Percentiles rank a stretch among this genome's conserved stretches.
Conservation (phyloP, 1,139 yeast species). For the Magnusiomyces suaveolens region DNA sequence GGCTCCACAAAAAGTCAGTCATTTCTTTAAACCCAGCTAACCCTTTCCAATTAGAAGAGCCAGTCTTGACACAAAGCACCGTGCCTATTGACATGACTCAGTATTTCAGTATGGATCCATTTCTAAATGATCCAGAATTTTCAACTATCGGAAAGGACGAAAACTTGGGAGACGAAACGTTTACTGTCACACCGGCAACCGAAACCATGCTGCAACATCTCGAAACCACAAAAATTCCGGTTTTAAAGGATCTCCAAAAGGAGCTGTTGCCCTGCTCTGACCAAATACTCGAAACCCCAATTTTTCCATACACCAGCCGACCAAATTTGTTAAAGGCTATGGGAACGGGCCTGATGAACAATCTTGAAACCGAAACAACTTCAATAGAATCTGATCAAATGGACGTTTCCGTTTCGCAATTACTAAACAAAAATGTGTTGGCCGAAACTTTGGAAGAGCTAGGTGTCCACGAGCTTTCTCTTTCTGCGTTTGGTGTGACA, state of each 20-base stretch:
- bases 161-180: not conserved
- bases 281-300: not conserved
- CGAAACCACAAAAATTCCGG: not conserved
- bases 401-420: not conserved
- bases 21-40: not conserved
- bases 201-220: not conserved
- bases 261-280: not conserved
- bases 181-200: not conserved
- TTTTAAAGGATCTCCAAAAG: not conserved
- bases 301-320: not conserved
- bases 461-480: constrained; percentile 8
- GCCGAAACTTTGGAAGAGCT: constrained; percentile 6
- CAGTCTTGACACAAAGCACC: not conserved
- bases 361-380: not conserved
- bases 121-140: not conserved
- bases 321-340: not conserved
- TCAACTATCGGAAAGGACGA: not conserved
- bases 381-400: not conserved
- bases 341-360: not conserved
- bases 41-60: not conserved
- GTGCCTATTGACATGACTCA: not conserved
- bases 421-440: constrained; percentile 2
- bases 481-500: constrained; percentile 4
- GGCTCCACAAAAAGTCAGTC: not conserved
- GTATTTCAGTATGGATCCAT: not conserved